These are phyloP conservation scores for Fusarium sp. DNA, from an alignment of 2,329 filamentous ascomycete species.

Conservation along the genomic window DNA sequence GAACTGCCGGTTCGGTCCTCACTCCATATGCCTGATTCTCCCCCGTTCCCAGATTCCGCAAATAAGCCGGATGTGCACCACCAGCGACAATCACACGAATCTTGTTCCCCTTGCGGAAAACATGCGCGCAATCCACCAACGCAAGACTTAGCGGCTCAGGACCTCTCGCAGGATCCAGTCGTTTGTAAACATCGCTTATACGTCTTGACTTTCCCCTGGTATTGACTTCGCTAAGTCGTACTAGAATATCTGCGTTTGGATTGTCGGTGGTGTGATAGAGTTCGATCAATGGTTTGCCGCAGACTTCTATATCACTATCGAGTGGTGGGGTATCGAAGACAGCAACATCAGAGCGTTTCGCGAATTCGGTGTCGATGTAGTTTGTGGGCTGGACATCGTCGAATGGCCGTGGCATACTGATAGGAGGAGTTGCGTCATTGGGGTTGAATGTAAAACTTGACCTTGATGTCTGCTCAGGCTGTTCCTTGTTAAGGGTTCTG, in stretches of 20 bases:
- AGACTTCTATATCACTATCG: neutral
- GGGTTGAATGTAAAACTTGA: neutral
- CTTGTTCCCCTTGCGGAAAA: neutral
- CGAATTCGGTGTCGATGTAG: neutral
- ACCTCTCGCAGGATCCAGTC: fast-evolving
- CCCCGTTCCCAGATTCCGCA: neutral
- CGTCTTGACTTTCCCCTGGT: neutral
- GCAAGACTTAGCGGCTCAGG: neutral
- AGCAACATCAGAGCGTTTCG: fast-evolving
- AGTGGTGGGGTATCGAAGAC: neutral
- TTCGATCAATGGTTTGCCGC: neutral
- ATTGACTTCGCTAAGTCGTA: neutral
- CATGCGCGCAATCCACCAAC: neutral
- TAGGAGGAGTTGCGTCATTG: neutral
- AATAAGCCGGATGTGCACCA: neutral
- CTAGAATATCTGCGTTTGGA: neutral
- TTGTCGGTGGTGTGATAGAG: neutral
- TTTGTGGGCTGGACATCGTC: neutral
- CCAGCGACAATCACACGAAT: neutral
- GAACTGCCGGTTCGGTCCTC: fast-evolving
- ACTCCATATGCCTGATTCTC: neutral
- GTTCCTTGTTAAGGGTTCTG: fast-evolving
- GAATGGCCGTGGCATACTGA: neutral
- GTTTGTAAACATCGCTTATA: neutral
- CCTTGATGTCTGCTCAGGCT: neutral